These are phyloP conservation scores for Solidago caesia DNA, from an alignment of 129 eudicot genomes.

Conservation along the genomic window DNA sequence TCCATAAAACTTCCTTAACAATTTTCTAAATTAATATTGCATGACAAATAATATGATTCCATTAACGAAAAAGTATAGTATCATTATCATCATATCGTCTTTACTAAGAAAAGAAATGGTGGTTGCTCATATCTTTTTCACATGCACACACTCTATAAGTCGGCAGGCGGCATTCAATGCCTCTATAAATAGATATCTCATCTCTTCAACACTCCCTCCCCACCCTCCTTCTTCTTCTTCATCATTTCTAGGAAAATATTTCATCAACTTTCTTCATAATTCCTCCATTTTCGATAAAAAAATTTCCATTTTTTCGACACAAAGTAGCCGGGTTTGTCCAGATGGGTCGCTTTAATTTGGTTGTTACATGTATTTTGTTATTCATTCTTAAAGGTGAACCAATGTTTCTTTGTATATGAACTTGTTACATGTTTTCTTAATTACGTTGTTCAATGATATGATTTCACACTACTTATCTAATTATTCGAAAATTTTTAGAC, in stretches of 20 bases:
- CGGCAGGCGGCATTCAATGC: slow-evolving; percentile 14
- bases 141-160: background rate
- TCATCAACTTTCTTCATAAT: background rate
- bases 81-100: background rate
- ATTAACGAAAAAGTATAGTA: background rate
- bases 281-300: background rate
- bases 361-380: slow-evolving; percentile 9
- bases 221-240: slow-evolving; percentile 15
- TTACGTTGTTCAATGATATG: background rate
- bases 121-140: slow-evolving; percentile 10
- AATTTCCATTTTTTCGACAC: background rate
- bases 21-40: background rate
- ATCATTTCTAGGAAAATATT: background rate
- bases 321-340: background rate
- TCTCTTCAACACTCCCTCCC: slow-evolving; percentile 17
- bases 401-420: background rate
- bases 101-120: slow-evolving; percentile 5
- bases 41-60: background rate
- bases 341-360: slow-evolving; percentile 24
- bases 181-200: slow-evolving; percentile 21
- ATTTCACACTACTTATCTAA: background rate
- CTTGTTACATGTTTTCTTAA: background rate
- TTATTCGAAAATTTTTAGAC: background rate
- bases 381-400: slow-evolving; percentile 21
- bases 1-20: background rate